A percentile compares a stretch with the other conserved stretches of the same genome.
Evolutionary conservation across 495 filamentous ascomycete species (phyloP).

Genomic region (Saxophila tyrrhenica): DNA sequence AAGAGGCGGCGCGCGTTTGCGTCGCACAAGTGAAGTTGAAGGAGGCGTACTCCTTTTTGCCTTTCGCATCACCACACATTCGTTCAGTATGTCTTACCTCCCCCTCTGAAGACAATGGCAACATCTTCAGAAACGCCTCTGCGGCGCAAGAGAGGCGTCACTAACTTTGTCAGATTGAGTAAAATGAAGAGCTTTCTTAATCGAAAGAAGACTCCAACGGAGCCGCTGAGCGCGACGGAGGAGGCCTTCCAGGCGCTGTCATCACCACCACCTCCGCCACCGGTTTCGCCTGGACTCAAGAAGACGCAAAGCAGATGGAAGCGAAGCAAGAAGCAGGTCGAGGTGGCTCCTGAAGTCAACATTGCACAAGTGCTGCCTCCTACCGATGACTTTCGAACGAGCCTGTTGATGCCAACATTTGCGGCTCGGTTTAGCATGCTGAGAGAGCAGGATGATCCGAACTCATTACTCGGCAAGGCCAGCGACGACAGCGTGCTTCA

Average conservation of each 20-base stretch:
- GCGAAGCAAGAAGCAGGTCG: slow-evolving; percentile 34
- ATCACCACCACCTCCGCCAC: slow-evolving; percentile 3
- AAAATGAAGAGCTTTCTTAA: slow-evolving; percentile 33
- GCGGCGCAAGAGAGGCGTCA: neutral
- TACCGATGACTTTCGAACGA: slow-evolving; percentile 89
- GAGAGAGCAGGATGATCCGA: slow-evolving; percentile 82
- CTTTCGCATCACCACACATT: neutral
- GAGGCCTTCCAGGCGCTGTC: slow-evolving; percentile 1
- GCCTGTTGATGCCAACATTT: slow-evolving; percentile 86
- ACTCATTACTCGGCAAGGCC: slow-evolving; percentile 76
- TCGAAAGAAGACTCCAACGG: slow-evolving; percentile 24
- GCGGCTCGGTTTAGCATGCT: slow-evolving; percentile 96
- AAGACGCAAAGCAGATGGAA: slow-evolving; percentile 20
- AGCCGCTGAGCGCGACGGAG: slow-evolving; percentile 1
- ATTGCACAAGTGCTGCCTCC: slow-evolving; percentile 64
- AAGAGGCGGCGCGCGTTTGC: neutral
- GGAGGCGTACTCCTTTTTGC: neutral
- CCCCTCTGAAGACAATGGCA: neutral
- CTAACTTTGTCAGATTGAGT: slow-evolving; percentile 29
- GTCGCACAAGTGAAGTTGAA: neutral
- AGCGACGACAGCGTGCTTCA: slow-evolving; percentile 87
- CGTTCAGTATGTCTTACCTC: slow-evolving; percentile 8
- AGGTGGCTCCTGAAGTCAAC: slow-evolving; percentile 54
- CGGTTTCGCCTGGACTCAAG: slow-evolving; percentile 10
- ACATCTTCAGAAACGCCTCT: no score